These are phyloP conservation scores for Botrytis medusae DNA, from an alignment of 2,329 filamentous ascomycete species.

Conservation along the genomic window DNA sequence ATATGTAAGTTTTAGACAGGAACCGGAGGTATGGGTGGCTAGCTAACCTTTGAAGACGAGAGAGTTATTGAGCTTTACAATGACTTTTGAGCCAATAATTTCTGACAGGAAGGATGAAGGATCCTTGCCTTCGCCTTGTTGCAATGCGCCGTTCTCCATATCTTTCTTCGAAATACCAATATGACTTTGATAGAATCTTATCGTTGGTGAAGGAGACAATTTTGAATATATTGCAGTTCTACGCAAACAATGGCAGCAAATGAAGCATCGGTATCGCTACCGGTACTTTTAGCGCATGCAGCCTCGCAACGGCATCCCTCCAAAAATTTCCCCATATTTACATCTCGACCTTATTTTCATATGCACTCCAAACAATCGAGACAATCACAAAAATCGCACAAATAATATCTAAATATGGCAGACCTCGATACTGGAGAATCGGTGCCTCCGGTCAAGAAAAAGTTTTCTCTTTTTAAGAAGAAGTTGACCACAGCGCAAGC, in stretches of 20 bases:
- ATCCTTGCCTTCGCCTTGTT: slow-evolving; percentile 75
- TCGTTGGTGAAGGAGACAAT: not conserved
- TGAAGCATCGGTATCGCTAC: slow-evolving; percentile 15
- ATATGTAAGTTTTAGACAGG: slow-evolving; percentile 19
- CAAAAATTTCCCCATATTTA: not conserved
- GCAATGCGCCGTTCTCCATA: slow-evolving; percentile 71
- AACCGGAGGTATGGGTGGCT: slow-evolving; percentile 26
- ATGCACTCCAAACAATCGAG: not conserved
- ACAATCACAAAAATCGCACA: not conserved
- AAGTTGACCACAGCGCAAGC: slow-evolving; percentile 48
- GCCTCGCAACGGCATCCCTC: not conserved
- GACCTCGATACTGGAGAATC: slow-evolving; percentile 10
- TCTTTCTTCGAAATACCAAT: slow-evolving; percentile 23
- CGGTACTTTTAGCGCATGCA: slow-evolving; percentile 6
- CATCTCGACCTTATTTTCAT: not conserved
- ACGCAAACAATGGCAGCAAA: slow-evolving; percentile 11
- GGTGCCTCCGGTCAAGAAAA: slow-evolving; percentile 28
- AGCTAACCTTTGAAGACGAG: slow-evolving; percentile 89
- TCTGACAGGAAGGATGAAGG: slow-evolving; percentile 90
- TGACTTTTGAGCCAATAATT: slow-evolving; percentile 91
- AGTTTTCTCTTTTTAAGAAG: slow-evolving; percentile 53
- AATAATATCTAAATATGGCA: slow-evolving; percentile 9
- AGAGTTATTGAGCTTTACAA: slow-evolving; percentile 97
- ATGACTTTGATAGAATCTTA: not conserved
- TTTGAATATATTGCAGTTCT: not conserved